Base-by-base conservation (phyloP, 179 eudicot genomes). In the Vitellaria paradoxa region DNA sequence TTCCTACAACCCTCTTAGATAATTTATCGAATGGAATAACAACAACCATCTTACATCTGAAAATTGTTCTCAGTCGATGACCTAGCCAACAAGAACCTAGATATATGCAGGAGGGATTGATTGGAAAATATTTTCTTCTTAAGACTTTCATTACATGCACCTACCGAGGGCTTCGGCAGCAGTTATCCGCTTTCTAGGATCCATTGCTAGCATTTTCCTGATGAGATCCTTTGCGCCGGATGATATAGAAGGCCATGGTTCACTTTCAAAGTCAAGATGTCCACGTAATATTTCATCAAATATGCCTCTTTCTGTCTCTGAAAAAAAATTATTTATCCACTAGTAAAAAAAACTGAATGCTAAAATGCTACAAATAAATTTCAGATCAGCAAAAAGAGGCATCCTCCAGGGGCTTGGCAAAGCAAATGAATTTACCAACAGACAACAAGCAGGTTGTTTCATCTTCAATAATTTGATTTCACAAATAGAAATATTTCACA, bases 201-300 rank as follows among this genome's bases (percentile, higher is more conserved):
- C 85, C 78, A 77, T 81, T 8, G 79, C 70, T 53, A 91, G 73
- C 97, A 92, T 92, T 76, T 84, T 91, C 76, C 61, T 68, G n/a
- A 92, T 73, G 8, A 92, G 82, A 73, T 91, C 93, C 85, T 92
- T 92, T 56, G 97, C 97, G 21, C 88, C 72, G 18, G 61, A 20
- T 23, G 97, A 92, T 63, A 92, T 86, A n/a, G 87, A 77, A 79
- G 91, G 97, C 97, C 97, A 92, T 1, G 95, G 97, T 13, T 63
- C 12, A 40, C 81, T 79, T 69, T 83, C 61, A 62, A 89, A 80
- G 82, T 91, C 96, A 11, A 88, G 49, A 3, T 80, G 60, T 20
- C 89, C 89, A 55, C 72, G 66, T 18, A 82, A 15, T 20, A 92
- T 87, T 80, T 76, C 89, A 0, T 82, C 76, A 59, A 91, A 89